Conservation (phyloP, 192 early-diverging fungal genomes). For the Coemansia sp. region DNA sequence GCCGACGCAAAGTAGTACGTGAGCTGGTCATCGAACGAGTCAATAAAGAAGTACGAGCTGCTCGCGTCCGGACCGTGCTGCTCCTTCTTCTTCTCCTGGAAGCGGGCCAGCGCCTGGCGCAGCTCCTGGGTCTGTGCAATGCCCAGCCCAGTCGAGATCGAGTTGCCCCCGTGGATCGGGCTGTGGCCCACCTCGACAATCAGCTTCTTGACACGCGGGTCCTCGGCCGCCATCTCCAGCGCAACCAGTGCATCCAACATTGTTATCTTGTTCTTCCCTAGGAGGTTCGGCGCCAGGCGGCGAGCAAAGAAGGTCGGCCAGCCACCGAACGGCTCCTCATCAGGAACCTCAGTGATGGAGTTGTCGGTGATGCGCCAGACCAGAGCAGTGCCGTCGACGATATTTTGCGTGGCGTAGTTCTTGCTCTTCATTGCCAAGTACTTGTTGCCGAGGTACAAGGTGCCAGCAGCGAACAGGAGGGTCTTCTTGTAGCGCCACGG, state of each 20-base stretch:
- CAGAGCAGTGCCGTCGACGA: slow-evolving; percentile 9
- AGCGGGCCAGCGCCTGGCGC: slow-evolving; percentile 46
- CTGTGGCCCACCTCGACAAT: slow-evolving; percentile 4
- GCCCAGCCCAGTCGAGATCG: slow-evolving; percentile 28
- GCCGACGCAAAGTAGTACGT: slow-evolving; percentile 63
- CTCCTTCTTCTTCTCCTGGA: slow-evolving; percentile 51
- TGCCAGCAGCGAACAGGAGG: slow-evolving; percentile 2
- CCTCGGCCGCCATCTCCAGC: slow-evolving; percentile 48
- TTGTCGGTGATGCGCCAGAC: slow-evolving; percentile 18
- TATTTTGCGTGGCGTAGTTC: neutral
- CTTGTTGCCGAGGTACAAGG: neutral
- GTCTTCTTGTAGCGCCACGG: slow-evolving; percentile 18
- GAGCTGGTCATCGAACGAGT: slow-evolving; percentile 61
- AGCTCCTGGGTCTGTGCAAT: slow-evolving; percentile 62
- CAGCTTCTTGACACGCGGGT: slow-evolving; percentile 39
- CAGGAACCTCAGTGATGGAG: slow-evolving; percentile 14
- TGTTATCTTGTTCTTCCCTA: slow-evolving; percentile 11
- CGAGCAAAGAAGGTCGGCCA: too few relatives aligned
- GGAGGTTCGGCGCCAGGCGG: too few relatives aligned
- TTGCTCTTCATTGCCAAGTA: neutral
- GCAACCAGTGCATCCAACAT: slow-evolving; percentile 43
- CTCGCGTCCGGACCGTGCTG: slow-evolving; percentile 45
- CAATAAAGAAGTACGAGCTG: slow-evolving; percentile 55
- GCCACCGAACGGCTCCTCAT: neutral
- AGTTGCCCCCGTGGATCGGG: neutral